phyloP scores from a whole-genome alignment of 371 early-diverging fungal species.

The Circinella umbellata region DNA sequence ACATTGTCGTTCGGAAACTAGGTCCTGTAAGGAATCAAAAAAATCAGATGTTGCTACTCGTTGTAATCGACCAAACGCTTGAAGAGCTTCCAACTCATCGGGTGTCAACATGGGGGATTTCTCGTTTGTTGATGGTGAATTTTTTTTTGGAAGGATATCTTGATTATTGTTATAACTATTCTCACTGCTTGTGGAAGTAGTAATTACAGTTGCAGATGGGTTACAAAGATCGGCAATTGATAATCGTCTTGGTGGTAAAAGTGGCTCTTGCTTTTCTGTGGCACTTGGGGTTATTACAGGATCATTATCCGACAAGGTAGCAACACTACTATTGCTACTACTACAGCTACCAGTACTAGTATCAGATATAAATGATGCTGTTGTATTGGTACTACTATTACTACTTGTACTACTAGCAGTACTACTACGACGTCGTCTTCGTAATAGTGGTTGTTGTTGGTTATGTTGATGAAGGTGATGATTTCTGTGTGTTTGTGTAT shows the following conservation, averaged over 20 bases:
- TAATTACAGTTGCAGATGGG: slow-evolving; percentile 1
- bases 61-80: slow-evolving; percentile 46
- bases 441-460: slow-evolving; percentile 5
- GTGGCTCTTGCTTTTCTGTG: no score
- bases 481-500: slow-evolving; percentile 60
- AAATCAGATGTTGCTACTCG: slow-evolving; percentile 28
- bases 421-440: slow-evolving; percentile 17
- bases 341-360: not conserved
- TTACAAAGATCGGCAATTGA: slow-evolving; percentile 47
- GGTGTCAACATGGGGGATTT: slow-evolving; percentile 30
- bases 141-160: slow-evolving; percentile 11
- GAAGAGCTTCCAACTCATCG: slow-evolving; percentile 52
- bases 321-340: no score
- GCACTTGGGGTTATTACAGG: no score
- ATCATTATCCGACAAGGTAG: no score
- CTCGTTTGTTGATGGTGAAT: not conserved
- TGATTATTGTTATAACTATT: not conserved
- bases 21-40: slow-evolving; percentile 40
- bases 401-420: not conserved
- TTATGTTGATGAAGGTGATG: slow-evolving; percentile 4
- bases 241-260: slow-evolving; percentile 21
- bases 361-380: no score
- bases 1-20: slow-evolving; percentile 20
- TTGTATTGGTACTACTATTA: not conserved
- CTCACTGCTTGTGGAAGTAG: no score